Evolutionary conservation across 1,284 basidiomycete genomes (phyloP).

Genomic region (Trichosporon sp.): DNA sequence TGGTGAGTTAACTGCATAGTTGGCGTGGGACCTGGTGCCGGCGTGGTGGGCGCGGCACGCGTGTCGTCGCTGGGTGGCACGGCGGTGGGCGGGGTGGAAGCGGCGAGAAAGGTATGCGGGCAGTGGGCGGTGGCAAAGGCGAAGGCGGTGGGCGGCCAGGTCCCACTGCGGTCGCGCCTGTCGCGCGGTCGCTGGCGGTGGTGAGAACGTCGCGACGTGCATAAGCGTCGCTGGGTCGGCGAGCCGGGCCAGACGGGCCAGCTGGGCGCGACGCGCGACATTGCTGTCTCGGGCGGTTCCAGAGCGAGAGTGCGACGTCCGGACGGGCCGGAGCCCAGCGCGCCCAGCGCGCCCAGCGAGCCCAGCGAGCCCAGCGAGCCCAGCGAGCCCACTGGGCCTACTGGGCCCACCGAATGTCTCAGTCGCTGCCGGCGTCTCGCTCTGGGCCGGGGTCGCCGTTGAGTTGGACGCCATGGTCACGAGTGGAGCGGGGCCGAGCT

Average conservation of each 20-base stretch:
- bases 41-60: neutral
- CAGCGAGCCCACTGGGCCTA: too few species aligned
- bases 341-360: too few species aligned
- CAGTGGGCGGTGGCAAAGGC: too few species aligned
- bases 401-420: neutral
- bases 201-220: neutral
- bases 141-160: too few species aligned
- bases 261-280: too few species aligned
- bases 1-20: neutral
- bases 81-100: neutral
- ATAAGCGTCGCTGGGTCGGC: neutral
- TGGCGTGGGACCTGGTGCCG: neutral
- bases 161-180: neutral
- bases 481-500: neutral
- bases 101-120: neutral
- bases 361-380: too few species aligned
- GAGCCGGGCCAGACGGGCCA: too few species aligned
- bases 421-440: too few species aligned
- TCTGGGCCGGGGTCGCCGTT: neutral
- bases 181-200: too few species aligned
- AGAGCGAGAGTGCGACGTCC: neutral
- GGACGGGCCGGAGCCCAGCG: too few species aligned
- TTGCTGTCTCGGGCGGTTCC: neutral
- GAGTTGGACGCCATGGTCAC: neutral
- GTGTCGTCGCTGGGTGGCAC: neutral